Evolutionary conservation across 495 filamentous ascomycete species (phyloP), one percentile per base, ranked within the genome.

Genomic region (Penicillium soppii): DNA sequence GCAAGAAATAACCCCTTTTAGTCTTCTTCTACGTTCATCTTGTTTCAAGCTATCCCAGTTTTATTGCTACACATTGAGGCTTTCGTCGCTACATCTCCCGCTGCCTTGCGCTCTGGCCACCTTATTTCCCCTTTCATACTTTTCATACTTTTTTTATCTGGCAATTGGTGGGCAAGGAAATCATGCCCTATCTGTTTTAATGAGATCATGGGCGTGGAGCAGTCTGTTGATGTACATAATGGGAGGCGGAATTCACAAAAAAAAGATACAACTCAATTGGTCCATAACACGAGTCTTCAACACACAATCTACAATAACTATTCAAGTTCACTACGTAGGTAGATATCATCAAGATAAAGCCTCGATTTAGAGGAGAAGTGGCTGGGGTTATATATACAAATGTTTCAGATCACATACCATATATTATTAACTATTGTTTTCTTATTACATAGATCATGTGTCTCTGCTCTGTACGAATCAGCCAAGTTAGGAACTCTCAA

Each of bases 211-310:
- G 59, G 58, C 52, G 54, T 46, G 54, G 60, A 53, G 41, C 56
- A 57, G 59, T 50, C 44, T 62, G 63, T 67, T 61, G 66, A 69
- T 72, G 67, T 71, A 74, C 68, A 71, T 74, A 71, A 59, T 58
- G 49, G 50, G 45, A 50, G 52, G 57, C 47, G 38, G 39, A 57
- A 56, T 52, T 36, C 27, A 50, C 13, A 49, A 13, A 54, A 12
- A 20, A 40, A 36, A 52, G 22, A 54, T 56, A 16, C 44, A 42
- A 47, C 43, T 48, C 38, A 47, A 36, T 43, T 53, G 36, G n/a
- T 27, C 32, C 37, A 20, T 1, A 36, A 46, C 43, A 47, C 21
- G n/a, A 47, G 33, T 47, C 13, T 46, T 12, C 17, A 44, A 33
- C 42, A 43, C 16, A 46, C 21, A n/a, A n/a, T n/a, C n/a, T n/a